Base-by-base conservation (phyloP, 805 yeast genomes). In the Candida chilensis region DNA sequence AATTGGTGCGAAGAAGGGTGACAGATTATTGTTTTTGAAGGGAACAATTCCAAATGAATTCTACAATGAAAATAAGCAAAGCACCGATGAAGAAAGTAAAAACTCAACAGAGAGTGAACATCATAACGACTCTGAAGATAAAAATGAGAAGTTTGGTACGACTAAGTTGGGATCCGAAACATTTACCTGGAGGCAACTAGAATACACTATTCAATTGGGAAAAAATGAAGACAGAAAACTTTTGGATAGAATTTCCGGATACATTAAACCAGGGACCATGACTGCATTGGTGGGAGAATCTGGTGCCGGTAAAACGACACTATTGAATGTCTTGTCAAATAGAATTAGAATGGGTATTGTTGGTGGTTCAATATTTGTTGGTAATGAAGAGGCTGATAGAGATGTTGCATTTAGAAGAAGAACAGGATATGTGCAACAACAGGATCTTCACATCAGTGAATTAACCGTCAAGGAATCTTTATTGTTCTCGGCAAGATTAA, bases 221-320 rank as follows among this genome's bases (percentile, higher is more conserved):
- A 57, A 58, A 34, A 37, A 48, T n/a, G 64, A 56, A 34, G 54
- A 54, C 12, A 44, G 67, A 20, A 53, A 54, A 32, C 45, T 71
- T 36, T 52, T 74, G 45, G 61, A 63, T 34, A 42, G 61, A 34
- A 52, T 20, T 36, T 31, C 33, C 35, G n/a, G 27, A 14, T 24
- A 52, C 45, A 32, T 48, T 39, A 39, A 48, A 26, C 64, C 65
- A 1, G 68, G 70, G 14, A 52, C 57, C 12, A 47, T 67, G 36
- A 65, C 71, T 16, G 72, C 69, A 8, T 48, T 72, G 17, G 69
- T 72, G 76, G 78, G 78, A 39, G 76, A 71, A 28, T 70, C 78
- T n/a, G 78, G 78, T 47, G 77, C 77, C 17, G 78, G 79, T 45
- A 72, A 72, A 41, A 72, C 78, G 8, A 72, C 78, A 8, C 49